Conservation (phyloP, 2,329 filamentous ascomycete species). For the Paraphaeosphaeria minitans region DNA sequence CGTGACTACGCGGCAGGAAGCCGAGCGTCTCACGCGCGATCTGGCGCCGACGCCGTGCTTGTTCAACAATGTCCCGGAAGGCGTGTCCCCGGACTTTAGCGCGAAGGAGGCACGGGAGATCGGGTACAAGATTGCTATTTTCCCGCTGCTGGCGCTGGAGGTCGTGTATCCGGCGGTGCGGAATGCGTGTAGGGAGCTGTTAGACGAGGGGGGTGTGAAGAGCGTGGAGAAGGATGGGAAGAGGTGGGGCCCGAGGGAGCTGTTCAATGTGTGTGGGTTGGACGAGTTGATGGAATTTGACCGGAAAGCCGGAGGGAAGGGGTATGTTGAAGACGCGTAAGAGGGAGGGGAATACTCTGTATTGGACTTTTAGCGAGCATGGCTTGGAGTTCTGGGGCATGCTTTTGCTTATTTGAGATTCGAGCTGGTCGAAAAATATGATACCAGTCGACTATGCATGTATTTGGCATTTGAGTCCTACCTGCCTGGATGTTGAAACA, state of each 20-base stretch:
- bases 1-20: conserved; percentile 58
- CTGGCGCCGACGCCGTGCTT: conserved; percentile 59
- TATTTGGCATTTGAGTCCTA: not conserved
- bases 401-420: not conserved
- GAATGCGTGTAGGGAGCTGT: conserved; percentile 36
- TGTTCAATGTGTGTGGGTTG: conserved; percentile 61
- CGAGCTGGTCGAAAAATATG: not conserved
- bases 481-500: too few species aligned
- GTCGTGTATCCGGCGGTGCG: conserved; percentile 41
- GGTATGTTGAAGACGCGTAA: conserved; percentile 30
- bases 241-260: conserved; percentile 53
- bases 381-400: not conserved
- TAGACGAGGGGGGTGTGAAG: conserved; percentile 31
- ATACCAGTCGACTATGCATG: not conserved
- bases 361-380: conserved; percentile 1
- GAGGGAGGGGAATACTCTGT: too few species aligned
- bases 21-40: conserved; percentile 52
- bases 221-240: conserved; percentile 49
- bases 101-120: conserved; percentile 59
- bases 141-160: conserved; percentile 48
- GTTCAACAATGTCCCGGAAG: conserved; percentile 64
- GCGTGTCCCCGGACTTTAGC: conserved; percentile 60
- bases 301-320: conserved; percentile 50
- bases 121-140: conserved; percentile 65
- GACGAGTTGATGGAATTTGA: conserved; percentile 59